A percentile compares a stretch with the other conserved stretches of the same genome.
These are phyloP conservation scores for Gracilaria gracilis DNA, from an alignment of 23 red algal species.

Conservation along the genomic window DNA sequence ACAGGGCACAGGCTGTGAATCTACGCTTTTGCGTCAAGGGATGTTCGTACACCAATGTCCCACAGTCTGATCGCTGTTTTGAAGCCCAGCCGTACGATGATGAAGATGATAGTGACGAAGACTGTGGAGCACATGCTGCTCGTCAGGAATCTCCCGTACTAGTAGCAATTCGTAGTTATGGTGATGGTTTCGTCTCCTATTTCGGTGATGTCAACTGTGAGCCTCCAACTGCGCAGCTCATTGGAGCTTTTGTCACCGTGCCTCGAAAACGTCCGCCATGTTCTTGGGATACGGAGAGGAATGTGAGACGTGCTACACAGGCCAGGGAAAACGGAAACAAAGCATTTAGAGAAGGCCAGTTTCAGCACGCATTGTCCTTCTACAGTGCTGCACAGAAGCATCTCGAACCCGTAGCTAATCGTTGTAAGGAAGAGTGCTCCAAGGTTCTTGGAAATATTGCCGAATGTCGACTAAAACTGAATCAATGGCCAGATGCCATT, in stretches of 20 bases:
- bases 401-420: neutral
- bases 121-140: neutral
- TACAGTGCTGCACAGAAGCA: neutral
- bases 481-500: neutral
- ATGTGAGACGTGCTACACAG: neutral
- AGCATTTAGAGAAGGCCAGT: neutral
- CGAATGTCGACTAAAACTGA: neutral
- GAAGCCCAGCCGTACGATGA: neutral
- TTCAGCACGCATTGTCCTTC: neutral
- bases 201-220: conserved; percentile 12
- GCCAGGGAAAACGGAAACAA: neutral
- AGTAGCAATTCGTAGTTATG: neutral
- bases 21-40: neutral
- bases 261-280: neutral
- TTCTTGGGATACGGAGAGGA: neutral
- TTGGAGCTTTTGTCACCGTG: neutral
- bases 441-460: conserved; percentile 3
- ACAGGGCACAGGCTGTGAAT: neutral
- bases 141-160: neutral
- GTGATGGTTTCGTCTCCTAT: neutral
- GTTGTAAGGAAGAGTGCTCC: neutral
- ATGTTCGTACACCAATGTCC: neutral
- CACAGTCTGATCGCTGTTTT: conserved; percentile 15
- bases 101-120: neutral
- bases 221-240: neutral